A percentile compares a stretch with the other conserved stretches of the same genome.
These are phyloP conservation scores for Simplicillium aogashimaense DNA, from an alignment of 2,329 filamentous ascomycete genomes.

Conservation along the genomic window DNA sequence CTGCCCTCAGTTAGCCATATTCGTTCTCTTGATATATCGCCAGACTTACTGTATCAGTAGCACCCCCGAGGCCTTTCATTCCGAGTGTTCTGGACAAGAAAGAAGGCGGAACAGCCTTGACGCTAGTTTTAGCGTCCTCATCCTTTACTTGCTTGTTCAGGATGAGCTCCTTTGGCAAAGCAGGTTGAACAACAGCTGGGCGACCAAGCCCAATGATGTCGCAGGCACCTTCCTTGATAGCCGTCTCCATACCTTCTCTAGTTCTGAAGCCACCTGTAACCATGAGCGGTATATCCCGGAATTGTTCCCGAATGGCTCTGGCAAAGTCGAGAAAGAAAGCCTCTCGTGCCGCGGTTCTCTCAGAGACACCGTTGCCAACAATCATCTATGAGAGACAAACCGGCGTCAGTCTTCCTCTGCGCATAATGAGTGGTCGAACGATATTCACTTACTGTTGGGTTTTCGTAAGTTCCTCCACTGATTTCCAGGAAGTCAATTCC, in stretches of 20 bases:
- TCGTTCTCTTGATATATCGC: background rate
- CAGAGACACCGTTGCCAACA: background rate
- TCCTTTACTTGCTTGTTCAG: constrained; percentile 23
- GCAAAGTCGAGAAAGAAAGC: constrained; percentile 62
- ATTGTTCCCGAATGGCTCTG: constrained; percentile 32
- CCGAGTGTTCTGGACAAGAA: no score
- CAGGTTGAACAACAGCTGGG: constrained; percentile 26
- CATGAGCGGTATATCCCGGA: constrained; percentile 36
- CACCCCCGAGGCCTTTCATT: constrained; percentile 2
- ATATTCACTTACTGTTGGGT: constrained; percentile 28
- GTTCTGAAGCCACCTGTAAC: constrained; percentile 56
- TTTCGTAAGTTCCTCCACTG: constrained; percentile 51
- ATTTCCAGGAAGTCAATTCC: constrained; percentile 60
- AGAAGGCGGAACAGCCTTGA: no score
- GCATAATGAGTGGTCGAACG: constrained; percentile 2
- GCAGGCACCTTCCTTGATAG: constrained; percentile 25
- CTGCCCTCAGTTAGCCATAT: background rate
- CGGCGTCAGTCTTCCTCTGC: constrained; percentile 8
- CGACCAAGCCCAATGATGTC: constrained; percentile 30
- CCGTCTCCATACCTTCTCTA: constrained; percentile 27
- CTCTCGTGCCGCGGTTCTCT: constrained; percentile 41
- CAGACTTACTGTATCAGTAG: constrained; percentile 3
- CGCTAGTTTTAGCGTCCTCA: constrained; percentile 16
- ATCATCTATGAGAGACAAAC: constrained; percentile 15
- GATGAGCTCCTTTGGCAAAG: constrained; percentile 22